Evolutionary conservation across 805 yeast genomes (phyloP).

Genomic region (Komagataella mondaviorum): DNA sequence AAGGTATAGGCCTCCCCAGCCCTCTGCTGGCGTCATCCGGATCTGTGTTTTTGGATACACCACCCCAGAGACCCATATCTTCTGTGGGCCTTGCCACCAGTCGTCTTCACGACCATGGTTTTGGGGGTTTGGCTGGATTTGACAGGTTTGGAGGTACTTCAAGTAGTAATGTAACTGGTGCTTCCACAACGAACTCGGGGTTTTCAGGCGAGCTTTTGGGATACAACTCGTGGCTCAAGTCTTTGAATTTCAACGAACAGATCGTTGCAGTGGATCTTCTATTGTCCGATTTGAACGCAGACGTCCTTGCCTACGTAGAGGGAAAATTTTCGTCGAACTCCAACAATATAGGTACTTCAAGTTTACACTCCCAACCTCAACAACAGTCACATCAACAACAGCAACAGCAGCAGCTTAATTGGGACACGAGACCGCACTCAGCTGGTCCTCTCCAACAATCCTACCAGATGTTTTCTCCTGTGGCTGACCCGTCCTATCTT

Average conservation of each 20-base stretch:
- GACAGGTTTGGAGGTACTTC: neutral
- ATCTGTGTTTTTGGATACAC: neutral
- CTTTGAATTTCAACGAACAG: constrained; percentile 31
- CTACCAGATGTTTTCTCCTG: constrained; percentile 14
- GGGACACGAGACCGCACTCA: constrained; percentile 1
- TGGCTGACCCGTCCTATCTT: constrained; percentile 9
- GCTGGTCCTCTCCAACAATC: constrained; percentile 5
- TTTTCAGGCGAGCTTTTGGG: constrained; percentile 29
- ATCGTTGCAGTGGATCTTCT: constrained; percentile 33
- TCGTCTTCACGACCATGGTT: neutral
- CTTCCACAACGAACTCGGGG: neutral
- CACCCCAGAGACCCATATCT: neutral
- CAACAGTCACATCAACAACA: constrained; percentile 9
- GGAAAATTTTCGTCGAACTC: constrained; percentile 20
- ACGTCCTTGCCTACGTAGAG: constrained; percentile 29
- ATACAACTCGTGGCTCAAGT: constrained; percentile 32
- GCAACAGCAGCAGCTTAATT: constrained; percentile 6
- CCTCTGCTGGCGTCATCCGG: neutral
- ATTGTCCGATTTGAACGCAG: constrained; percentile 28
- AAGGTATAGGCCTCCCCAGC: neutral
- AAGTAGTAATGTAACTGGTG: neutral
- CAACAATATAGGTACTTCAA: neutral
- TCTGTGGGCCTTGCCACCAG: neutral
- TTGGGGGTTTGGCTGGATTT: neutral
- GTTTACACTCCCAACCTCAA: constrained; percentile 5